Evolutionary conservation across 768 basidiomycete genomes (phyloP).

Genomic region (Tephrocybe sp.): DNA sequence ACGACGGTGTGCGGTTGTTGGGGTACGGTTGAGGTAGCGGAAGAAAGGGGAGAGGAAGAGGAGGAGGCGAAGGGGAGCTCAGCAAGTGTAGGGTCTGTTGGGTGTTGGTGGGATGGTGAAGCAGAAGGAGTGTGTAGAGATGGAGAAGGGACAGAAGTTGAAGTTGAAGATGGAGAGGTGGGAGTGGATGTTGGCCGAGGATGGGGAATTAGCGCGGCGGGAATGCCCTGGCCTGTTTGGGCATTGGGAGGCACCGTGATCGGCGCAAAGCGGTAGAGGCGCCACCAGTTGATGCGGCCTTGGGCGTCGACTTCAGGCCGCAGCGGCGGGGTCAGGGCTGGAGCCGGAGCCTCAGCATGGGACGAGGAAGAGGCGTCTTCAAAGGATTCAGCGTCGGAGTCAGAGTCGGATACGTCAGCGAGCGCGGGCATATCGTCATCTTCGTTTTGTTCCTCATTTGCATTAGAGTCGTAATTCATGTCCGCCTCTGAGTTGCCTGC

Average conservation of each 20-base stretch:
- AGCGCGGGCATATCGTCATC: constrained; percentile 29
- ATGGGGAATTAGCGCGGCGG: constrained; percentile 17
- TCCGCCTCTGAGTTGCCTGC: neutral
- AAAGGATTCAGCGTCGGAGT: constrained; percentile 37
- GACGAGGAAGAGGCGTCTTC: constrained; percentile 19
- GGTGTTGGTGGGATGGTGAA: constrained; percentile 1
- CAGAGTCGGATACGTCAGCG: constrained; percentile 24
- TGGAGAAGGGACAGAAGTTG: constrained; percentile 11
- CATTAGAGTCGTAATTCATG: too few species aligned
- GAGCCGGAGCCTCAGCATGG: neutral
- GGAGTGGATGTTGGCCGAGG: constrained; percentile 14
- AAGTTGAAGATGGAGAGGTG: too few species aligned
- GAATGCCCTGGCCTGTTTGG: constrained; percentile 7
- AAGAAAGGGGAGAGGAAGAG: constrained; percentile 10
- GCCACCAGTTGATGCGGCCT: constrained; percentile 76
- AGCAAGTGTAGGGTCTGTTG: constrained; percentile 15
- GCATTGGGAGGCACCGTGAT: constrained; percentile 39
- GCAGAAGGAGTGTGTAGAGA: neutral
- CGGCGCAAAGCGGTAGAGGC: constrained; percentile 79
- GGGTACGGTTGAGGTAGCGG: neutral
- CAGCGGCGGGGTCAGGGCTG: constrained; percentile 1
- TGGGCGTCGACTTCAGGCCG: constrained; percentile 22
- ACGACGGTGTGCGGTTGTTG: constrained; percentile 48
- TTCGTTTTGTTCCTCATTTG: neutral
- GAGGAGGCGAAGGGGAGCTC: constrained; percentile 18